Percentiles rank a stretch among this genome's conserved stretches.
phyloP scores from a whole-genome alignment of 768 basidiomycete species.

The Auriscalpium orientale region DNA sequence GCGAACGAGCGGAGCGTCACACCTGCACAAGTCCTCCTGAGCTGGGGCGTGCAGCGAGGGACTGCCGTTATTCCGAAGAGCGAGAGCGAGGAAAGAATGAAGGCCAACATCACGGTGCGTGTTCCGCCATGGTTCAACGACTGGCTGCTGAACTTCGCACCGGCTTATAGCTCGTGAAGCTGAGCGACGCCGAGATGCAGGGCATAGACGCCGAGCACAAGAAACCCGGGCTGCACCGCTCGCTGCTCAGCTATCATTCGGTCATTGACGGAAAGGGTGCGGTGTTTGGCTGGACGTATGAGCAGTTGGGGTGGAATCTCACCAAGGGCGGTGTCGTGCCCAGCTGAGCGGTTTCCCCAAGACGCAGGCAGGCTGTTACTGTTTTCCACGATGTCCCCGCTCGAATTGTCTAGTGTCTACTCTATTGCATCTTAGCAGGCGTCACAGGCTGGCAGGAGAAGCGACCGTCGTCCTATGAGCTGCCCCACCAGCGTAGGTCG shows the following conservation, averaged over 20 bases:
- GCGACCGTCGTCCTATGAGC: too few relatives aligned
- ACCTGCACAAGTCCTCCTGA: constrained; percentile 45
- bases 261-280: constrained; percentile 17
- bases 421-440: too few relatives aligned
- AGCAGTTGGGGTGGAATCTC: constrained; percentile 37
- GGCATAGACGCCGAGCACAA: constrained; percentile 34
- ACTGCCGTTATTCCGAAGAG: constrained; percentile 51
- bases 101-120: constrained; percentile 41
- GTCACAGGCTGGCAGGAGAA: too few relatives aligned
- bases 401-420: too few relatives aligned
- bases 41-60: constrained; percentile 50
- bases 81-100: constrained; percentile 35
- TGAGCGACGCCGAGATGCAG: constrained; percentile 32
- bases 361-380: too few relatives aligned
- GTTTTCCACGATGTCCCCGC: too few relatives aligned
- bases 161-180: constrained; percentile 26
- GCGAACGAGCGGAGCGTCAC: constrained; percentile 36
- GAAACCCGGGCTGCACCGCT: constrained; percentile 33
- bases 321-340: constrained; percentile 25
- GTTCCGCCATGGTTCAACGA: background rate
- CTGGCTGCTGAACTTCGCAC: background rate
- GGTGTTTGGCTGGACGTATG: constrained; percentile 40
- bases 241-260: constrained; percentile 19
- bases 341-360: too few relatives aligned
- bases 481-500: too few relatives aligned